These are phyloP conservation scores for Nemania sp. DNA, from an alignment of 2,329 filamentous ascomycete species.

Conservation along the genomic window DNA sequence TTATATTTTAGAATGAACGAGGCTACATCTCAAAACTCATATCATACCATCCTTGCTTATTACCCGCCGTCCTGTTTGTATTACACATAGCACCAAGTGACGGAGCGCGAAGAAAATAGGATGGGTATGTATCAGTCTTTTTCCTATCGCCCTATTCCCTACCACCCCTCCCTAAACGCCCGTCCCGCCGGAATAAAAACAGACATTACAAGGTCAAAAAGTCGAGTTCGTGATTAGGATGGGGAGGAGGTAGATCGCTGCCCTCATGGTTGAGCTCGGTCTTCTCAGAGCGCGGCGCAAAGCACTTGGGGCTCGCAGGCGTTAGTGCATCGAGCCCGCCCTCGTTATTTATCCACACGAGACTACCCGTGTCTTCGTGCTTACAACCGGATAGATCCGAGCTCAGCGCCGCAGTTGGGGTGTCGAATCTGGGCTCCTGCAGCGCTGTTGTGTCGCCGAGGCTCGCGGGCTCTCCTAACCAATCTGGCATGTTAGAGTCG, in stretches of 20 bases:
- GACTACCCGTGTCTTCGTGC: constrained; percentile 15
- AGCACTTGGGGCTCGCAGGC: constrained; percentile 12
- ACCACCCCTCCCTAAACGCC: not conserved
- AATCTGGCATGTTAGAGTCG: constrained; percentile 36
- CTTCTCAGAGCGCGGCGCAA: constrained; percentile 13
- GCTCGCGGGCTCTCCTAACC: constrained; percentile 22
- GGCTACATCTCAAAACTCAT: not conserved
- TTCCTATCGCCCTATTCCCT: not conserved
- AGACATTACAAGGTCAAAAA: constrained; percentile 36
- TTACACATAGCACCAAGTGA: constrained; percentile 10
- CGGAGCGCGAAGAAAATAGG: not conserved
- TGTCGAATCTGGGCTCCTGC: not conserved
- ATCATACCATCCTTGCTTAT: constrained; percentile 1
- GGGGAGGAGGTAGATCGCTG: not conserved
- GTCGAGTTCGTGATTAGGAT: constrained; percentile 37
- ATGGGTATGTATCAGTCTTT: constrained; percentile 15
- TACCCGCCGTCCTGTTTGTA: not conserved
- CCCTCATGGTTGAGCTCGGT: not conserved
- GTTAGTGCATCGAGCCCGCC: not conserved
- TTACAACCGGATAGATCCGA: constrained; percentile 16
- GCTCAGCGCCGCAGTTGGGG: not conserved
- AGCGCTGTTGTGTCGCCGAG: constrained; percentile 10
- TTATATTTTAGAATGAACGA: not conserved
- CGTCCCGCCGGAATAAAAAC: not conserved
- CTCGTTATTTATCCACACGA: constrained; percentile 31